Evolutionary conservation across 768 basidiomycete genomes (phyloP).

Genomic region (Lyophyllum atratum): DNA sequence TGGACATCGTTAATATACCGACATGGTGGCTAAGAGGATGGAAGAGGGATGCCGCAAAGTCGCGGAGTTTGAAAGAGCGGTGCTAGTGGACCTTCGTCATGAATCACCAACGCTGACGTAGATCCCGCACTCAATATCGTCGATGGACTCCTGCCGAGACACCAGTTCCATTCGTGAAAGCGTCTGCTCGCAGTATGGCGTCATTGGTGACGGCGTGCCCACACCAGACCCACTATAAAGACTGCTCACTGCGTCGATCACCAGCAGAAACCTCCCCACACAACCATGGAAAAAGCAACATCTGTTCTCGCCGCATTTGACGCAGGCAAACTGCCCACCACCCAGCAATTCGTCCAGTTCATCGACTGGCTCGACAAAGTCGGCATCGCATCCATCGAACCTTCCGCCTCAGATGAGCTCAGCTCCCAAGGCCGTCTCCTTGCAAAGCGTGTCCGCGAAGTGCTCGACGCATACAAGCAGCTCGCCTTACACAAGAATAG

Average conservation of each 20-base stretch:
- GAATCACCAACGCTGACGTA: no score
- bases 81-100: no score
- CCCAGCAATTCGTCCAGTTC: conserved; percentile 52
- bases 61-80: no score
- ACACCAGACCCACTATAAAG: not conserved
- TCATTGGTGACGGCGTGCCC: conserved; percentile 10
- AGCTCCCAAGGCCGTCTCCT: conserved; percentile 57
- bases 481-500: conserved; percentile 61
- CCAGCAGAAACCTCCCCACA: not conserved
- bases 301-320: conserved; percentile 67
- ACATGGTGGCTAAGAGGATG: no score
- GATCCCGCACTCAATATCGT: no score
- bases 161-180: no score
- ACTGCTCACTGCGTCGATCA: not conserved
- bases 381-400: conserved; percentile 47
- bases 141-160: no score
- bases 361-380: conserved; percentile 58
- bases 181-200: no score
- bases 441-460: conserved; percentile 47
- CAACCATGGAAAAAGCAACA: conserved; percentile 63
- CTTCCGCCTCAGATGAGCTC: conserved; percentile 40
- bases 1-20: no score
- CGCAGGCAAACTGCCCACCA: conserved; percentile 70
- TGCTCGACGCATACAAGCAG: conserved; percentile 60
- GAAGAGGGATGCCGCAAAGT: no score